Evolutionary conservation across 202 grass and related monocot genomes (phyloP).

Genomic region (Zizania palustris): DNA sequence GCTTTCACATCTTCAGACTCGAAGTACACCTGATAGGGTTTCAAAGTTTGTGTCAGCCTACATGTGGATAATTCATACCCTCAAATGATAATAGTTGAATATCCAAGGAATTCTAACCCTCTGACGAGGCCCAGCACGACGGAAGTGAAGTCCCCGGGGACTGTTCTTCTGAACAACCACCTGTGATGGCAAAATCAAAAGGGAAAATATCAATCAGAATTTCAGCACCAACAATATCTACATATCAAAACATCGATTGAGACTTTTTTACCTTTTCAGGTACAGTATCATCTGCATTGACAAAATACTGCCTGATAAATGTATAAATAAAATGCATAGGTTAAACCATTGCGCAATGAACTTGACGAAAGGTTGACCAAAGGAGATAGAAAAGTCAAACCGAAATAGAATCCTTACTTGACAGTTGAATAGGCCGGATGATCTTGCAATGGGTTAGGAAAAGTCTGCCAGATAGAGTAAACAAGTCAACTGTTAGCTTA

Average conservation of each 20-base stretch:
- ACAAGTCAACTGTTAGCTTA: slow-evolving; percentile 25
- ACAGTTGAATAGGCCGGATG: slow-evolving; percentile 92
- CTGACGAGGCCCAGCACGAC: slow-evolving; percentile 89
- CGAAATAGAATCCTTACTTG: slow-evolving; percentile 60
- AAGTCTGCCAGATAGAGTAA: slow-evolving; percentile 58
- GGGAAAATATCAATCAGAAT: not conserved
- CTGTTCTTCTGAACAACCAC: slow-evolving; percentile 83
- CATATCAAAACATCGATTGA: not conserved
- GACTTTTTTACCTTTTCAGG: slow-evolving; percentile 69
- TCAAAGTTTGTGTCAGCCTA: slow-evolving; percentile 22
- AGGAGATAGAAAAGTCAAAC: slow-evolving; percentile 34
- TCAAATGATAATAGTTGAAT: slow-evolving; percentile 19
- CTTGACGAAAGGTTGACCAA: not conserved
- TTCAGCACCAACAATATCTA: not conserved
- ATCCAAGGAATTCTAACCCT: slow-evolving; percentile 49
- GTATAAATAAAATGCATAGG: slow-evolving; percentile 26
- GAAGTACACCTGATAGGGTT: slow-evolving; percentile 71
- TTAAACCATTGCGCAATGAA: not conserved
- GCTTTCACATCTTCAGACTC: slow-evolving; percentile 82
- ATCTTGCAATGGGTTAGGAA: slow-evolving; percentile 94
- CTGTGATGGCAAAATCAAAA: slow-evolving; percentile 45
- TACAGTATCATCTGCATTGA: slow-evolving; percentile 86
- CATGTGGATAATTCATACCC: slow-evolving; percentile 25
- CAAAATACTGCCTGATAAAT: slow-evolving; percentile 88
- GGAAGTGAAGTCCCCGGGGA: slow-evolving; percentile 78